Evolutionary conservation across 169 alveolate genomes (phyloP), one percentile per base, ranked within the genome.

Genomic region (Pseudocohnilembus persalinus): DNA sequence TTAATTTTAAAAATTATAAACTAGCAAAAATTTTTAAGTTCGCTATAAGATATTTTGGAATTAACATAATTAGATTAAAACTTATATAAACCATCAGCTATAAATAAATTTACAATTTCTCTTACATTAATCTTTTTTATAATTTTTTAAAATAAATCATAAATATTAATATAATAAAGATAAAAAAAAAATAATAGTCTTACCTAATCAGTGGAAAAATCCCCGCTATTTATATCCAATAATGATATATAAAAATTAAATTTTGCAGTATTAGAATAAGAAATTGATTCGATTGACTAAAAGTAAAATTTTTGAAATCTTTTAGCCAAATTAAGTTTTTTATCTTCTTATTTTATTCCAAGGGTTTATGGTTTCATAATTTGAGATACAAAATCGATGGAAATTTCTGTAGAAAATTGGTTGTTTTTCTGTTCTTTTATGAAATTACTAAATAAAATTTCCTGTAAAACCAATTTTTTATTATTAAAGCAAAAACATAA

Each of bases 1-100:
- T n/a, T n/a, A n/a, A n/a, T n/a, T n/a, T n/a, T n/a, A n/a, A n/a
- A n/a, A n/a, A n/a, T 20, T 49, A 49, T 49, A 20, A 49, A 49
- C 20, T 4, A 49, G 20, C 68, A 49, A 4, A 75, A 83, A 33
- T 35, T 68, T 24, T 80, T 73, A 30, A 86, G 31, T 11, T 86
- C 90, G 29, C 83, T 76, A 33, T 74, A 83, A 35, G 77, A 74
- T 0, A 86, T 75, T 63, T 86, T 86, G 0, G 90, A 86, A 31
- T 86, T 86, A 72, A 82, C 49, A 74, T 86, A 86, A 86, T 86
- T 86, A 1, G 87, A 74, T 75, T 86, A 29, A 34, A 76, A 77
- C 76, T 86, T 86, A 31, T 77, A 86, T 31, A 77, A 86, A 6
- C 90, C 90, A 77, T 86, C 90, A 6, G 90, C 90, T 27, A 86